Conservation (phyloP, 2,329 filamentous ascomycete species). For the Ophiostoma quercus region DNA sequence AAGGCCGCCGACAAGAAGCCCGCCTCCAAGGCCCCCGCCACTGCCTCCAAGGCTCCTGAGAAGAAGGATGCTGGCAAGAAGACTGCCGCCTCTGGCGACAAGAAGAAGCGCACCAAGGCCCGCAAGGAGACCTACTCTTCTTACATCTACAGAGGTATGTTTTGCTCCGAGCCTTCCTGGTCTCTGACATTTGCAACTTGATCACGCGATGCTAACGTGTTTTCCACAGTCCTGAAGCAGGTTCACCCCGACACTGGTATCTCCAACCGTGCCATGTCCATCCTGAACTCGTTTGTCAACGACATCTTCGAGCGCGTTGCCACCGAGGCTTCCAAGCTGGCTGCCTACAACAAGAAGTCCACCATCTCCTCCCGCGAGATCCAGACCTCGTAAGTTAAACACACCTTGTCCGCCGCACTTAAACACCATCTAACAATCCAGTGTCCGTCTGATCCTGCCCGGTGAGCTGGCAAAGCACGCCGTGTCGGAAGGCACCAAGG, state of each 20-base stretch:
- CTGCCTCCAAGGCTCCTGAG: slow-evolving; percentile 67
- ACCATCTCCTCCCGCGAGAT: slow-evolving; percentile 99
- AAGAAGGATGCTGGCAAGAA: slow-evolving; percentile 99
- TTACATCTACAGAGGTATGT: slow-evolving; percentile 99
- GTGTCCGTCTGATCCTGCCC: slow-evolving; percentile 91
- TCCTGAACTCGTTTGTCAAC: slow-evolving; percentile 99
- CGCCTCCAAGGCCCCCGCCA: slow-evolving; percentile 87
- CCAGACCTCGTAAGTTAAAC: slow-evolving; percentile 72
- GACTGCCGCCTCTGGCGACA: slow-evolving; percentile 91
- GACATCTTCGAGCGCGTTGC: slow-evolving; percentile 99
- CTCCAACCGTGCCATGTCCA: slow-evolving; percentile 99
- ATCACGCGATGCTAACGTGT: background rate
- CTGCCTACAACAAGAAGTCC: slow-evolving; percentile 99
- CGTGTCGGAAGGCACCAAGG: slow-evolving; percentile 99
- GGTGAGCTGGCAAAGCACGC: slow-evolving; percentile 99
- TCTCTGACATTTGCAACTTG: background rate
- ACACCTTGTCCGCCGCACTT: slow-evolving; percentile 11
- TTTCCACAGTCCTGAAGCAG: slow-evolving; percentile 84
- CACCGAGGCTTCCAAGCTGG: slow-evolving; percentile 97
- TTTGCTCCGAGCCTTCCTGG: background rate
- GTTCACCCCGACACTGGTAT: slow-evolving; percentile 99
- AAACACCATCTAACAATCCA: slow-evolving; percentile 48
- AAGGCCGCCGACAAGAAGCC: slow-evolving; percentile 99
- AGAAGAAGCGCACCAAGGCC: slow-evolving; percentile 99
- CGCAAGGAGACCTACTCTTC: slow-evolving; percentile 99